phyloP scores from a whole-genome alignment of 495 filamentous ascomycete genomes.

The Xylaria longipes region DNA sequence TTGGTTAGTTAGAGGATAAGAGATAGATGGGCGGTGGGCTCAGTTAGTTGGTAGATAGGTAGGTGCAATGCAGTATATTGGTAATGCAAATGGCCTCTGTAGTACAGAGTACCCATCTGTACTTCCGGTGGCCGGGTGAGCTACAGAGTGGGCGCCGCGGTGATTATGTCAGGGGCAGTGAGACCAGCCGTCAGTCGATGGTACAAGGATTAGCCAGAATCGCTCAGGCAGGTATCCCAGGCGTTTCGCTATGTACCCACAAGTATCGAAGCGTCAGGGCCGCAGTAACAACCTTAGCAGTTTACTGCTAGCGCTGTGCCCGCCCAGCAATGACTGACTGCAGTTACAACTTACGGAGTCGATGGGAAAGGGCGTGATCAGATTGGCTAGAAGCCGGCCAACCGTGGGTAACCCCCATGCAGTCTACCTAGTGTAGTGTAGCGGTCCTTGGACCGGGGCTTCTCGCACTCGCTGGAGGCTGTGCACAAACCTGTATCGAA shows the following conservation, averaged over 20 bases:
- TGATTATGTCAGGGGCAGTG: neutral
- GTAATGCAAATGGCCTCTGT: neutral
- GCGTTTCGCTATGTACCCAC: neutral
- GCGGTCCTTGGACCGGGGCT: constrained; percentile 3
- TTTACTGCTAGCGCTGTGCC: constrained; percentile 4
- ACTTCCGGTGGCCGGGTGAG: neutral
- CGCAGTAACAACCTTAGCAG: neutral
- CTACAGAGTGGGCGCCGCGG: neutral
- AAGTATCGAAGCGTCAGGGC: neutral
- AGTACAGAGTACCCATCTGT: neutral
- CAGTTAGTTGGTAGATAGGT: neutral
- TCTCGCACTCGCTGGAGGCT: constrained; percentile 9
- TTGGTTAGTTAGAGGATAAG: neutral
- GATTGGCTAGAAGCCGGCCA: constrained; percentile 7
- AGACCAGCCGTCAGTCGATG: neutral
- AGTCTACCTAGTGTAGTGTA: neutral
- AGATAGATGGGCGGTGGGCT: neutral
- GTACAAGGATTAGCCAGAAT: neutral
- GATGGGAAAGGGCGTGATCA: neutral
- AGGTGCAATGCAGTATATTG: neutral
- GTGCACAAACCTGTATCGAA: constrained; percentile 3
- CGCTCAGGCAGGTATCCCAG: neutral
- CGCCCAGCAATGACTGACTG: neutral
- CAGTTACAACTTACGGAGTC: neutral
- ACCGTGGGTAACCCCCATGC: neutral